Conservation (phyloP, 1,284 basidiomycete species). For the Blastosporella zonata region DNA sequence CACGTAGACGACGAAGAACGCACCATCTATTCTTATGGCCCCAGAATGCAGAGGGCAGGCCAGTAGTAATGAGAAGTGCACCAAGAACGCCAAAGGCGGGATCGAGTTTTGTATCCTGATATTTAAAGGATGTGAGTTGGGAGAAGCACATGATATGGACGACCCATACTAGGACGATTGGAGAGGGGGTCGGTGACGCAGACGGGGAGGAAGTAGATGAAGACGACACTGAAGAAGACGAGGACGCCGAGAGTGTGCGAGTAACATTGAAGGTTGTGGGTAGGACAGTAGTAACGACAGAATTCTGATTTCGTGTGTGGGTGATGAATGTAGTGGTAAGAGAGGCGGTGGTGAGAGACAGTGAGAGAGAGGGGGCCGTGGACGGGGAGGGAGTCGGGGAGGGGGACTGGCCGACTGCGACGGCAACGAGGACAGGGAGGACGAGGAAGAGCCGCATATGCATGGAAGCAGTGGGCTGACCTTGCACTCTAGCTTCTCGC, state of each 20-base stretch:
- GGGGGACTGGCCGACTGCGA: constrained; percentile 24
- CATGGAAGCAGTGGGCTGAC: constrained; percentile 21
- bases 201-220: constrained; percentile 45
- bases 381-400: constrained; percentile 27
- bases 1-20: constrained; percentile 17
- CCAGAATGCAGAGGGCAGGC: constrained; percentile 85
- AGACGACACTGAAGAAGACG: constrained; percentile 36
- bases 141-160: constrained; percentile 28
- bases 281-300: constrained; percentile 49
- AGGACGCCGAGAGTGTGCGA: constrained; percentile 41
- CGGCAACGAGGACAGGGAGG: constrained; percentile 20
- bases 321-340: constrained; percentile 46
- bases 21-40: constrained; percentile 94
- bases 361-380: constrained; percentile 32
- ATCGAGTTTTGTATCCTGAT: constrained; percentile 72
- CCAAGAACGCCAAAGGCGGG: constrained; percentile 90
- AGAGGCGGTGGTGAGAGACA: constrained; percentile 49
- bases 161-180: constrained; percentile 47
- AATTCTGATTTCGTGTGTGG: constrained; percentile 44
- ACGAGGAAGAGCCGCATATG: constrained; percentile 17
- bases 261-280: constrained; percentile 61
- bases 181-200: constrained; percentile 47
- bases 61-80: constrained; percentile 84
- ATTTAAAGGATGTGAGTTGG: constrained; percentile 11
- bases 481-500: background rate